These are phyloP conservation scores for Hypoxylon fuscum DNA, from an alignment of 495 filamentous ascomycete species.

Conservation along the genomic window DNA sequence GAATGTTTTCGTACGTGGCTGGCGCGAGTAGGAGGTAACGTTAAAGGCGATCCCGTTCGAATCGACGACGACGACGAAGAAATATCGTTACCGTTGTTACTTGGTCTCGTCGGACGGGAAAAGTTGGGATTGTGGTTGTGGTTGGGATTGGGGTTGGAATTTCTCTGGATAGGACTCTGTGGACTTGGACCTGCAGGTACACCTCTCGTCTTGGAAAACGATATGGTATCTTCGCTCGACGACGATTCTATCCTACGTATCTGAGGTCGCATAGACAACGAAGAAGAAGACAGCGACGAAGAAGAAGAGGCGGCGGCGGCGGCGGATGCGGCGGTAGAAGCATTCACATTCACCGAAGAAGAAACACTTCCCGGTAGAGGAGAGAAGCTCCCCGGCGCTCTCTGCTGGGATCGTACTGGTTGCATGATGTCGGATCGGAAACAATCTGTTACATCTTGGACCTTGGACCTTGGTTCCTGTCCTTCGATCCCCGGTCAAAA, in stretches of 20 bases:
- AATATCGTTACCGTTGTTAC: slow-evolving; percentile 49
- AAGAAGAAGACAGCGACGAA: slow-evolving; percentile 44
- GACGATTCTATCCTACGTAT: slow-evolving; percentile 57
- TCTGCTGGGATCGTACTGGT: slow-evolving; percentile 54
- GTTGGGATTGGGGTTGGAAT: slow-evolving; percentile 44
- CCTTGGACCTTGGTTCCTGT: too few species aligned
- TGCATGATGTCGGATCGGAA: slow-evolving; percentile 57
- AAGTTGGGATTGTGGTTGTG: slow-evolving; percentile 60
- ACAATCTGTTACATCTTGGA: slow-evolving; percentile 49
- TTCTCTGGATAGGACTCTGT: slow-evolving; percentile 35
- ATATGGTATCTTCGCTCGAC: slow-evolving; percentile 50
- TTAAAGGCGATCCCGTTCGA: slow-evolving; percentile 54
- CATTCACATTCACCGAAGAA: slow-evolving; percentile 25
- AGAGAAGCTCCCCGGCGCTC: slow-evolving; percentile 65
- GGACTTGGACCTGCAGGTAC: too few species aligned
- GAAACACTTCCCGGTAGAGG: slow-evolving; percentile 50
- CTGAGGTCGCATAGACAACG: slow-evolving; percentile 48
- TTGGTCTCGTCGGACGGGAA: slow-evolving; percentile 59
- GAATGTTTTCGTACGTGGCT: slow-evolving; percentile 63
- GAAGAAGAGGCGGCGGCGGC: slow-evolving; percentile 37
- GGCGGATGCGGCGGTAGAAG: slow-evolving; percentile 18
- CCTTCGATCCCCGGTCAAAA: too few species aligned
- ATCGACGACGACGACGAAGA: slow-evolving; percentile 32
- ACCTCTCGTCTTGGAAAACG: slow-evolving; percentile 40
- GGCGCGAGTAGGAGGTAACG: slow-evolving; percentile 50